Evolutionary conservation across 148 eudicot species (phyloP), one percentile per base, ranked within the genome.

Genomic region (Heliosperma pusillum): DNA sequence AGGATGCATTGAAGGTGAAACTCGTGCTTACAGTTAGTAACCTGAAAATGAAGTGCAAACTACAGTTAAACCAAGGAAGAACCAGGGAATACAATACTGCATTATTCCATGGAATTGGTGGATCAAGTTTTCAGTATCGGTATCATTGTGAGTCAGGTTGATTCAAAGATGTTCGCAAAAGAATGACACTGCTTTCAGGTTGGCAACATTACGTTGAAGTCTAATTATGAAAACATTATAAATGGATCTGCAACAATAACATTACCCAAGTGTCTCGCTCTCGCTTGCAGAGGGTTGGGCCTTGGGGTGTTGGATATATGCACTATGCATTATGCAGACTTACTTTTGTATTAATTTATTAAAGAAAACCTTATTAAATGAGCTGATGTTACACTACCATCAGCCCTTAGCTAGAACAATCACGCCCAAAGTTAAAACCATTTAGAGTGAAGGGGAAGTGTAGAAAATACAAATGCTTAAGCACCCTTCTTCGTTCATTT

Each of bases 1-100:
- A 94, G 97, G 81, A 94, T 88, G 81, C 98, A 94, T 68, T 94
- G 98, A 45, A 94, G 96, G 85, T 94, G 98, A 83, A 90, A 94
- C 78, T 91, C 96, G 25, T 94, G 98, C 82, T 90, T 91, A 85
- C 98, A 94, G 42, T 72, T 69, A 66, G 98, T 94, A 77, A 87
- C 88, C 97, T 93, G 85, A 74, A 83, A 72, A 45, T 44, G 20
- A 25, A 55, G 71, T 53, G 13, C 21, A 78, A 56, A 33, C 26
- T 16, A 40, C n/a, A 40, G 24, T 67, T 19, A 60, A 69, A 33
- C 52, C 22, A 56, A 20, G 44, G 53, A 62, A 63, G 30, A 65
- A 74, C 15, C 16, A n/a, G 15, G 21, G 16, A 40, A 67, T 20
- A 36, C 42, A 44, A 64, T 33, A 27, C 5, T 2, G 22, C 10